phyloP scores from a whole-genome alignment of 257 asterid genomes.

The Capsicum baccatum region DNA sequence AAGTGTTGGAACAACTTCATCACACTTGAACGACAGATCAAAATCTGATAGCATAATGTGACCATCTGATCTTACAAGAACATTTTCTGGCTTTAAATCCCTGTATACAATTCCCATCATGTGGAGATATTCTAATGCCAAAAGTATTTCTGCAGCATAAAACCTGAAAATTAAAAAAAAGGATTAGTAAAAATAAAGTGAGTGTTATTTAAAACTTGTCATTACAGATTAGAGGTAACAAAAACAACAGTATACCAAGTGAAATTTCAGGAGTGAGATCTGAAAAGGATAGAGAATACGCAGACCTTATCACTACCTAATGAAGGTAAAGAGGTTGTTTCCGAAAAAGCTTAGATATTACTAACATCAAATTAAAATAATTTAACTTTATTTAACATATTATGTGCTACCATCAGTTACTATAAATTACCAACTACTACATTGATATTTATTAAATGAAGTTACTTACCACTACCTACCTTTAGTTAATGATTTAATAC shows the following conservation, averaged over 20 bases:
- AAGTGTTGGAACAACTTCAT: slow-evolving; percentile 51
- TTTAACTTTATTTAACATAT: no score
- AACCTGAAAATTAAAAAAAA: slow-evolving; percentile 38
- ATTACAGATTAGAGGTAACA: slow-evolving; percentile 4
- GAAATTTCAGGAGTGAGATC: no score
- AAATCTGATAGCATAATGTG: slow-evolving; percentile 63
- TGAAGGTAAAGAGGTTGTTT: no score
- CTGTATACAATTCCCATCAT: slow-evolving; percentile 60
- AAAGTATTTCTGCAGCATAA: slow-evolving; percentile 50
- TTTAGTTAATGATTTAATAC: background rate
- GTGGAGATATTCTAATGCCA: slow-evolving; percentile 56
- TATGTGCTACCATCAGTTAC: background rate
- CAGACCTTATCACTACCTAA: no score
- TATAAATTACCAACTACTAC: no score
- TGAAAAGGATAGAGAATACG: no score
- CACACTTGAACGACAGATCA: slow-evolving; percentile 54
- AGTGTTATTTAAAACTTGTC: background rate
- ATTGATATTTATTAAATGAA: no score
- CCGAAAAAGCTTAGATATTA: no score
- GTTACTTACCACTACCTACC: no score
- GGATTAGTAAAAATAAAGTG: background rate
- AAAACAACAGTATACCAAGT: no score
- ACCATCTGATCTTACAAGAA: slow-evolving; percentile 54
- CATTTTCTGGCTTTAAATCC: slow-evolving; percentile 61
- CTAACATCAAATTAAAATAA: no score